phyloP scores from a whole-genome alignment of 257 asterid genomes.

The Paraleonurus japonicus region DNA sequence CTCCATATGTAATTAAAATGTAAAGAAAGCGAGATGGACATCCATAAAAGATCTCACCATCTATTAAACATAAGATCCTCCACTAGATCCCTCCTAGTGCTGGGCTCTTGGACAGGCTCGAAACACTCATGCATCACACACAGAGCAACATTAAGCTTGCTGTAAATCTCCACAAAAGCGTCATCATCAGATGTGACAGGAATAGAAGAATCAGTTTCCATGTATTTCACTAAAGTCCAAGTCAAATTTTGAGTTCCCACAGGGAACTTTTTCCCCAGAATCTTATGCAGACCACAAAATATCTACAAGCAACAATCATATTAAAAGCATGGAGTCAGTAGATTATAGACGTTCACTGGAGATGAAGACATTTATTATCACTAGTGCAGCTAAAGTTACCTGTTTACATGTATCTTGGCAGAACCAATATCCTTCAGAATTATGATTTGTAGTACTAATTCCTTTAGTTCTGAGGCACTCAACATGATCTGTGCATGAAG shows the following conservation, averaged over 20 bases:
- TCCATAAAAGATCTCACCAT: constrained; percentile 45
- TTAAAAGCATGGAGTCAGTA: not conserved
- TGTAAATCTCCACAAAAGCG: constrained; percentile 43
- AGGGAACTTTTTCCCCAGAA: constrained; percentile 59
- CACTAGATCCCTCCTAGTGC: constrained; percentile 69
- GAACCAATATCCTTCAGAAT: constrained; percentile 59
- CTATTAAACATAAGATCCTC: constrained; percentile 80
- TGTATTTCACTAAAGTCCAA: constrained; percentile 70
- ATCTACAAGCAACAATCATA: constrained; percentile 48
- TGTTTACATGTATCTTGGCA: constrained; percentile 62
- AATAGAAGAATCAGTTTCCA: constrained; percentile 33
- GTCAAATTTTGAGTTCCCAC: constrained; percentile 53
- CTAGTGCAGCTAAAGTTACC: constrained; percentile 40
- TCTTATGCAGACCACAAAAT: constrained; percentile 48
- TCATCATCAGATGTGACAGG: constrained; percentile 37
- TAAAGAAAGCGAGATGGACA: not conserved
- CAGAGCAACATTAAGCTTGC: constrained; percentile 77
- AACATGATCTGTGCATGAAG: constrained; percentile 55
- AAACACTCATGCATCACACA: constrained; percentile 89
- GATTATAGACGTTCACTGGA: not conserved
- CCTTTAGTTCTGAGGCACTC: constrained; percentile 56
- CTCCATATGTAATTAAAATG: not conserved
- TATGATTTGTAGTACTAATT: constrained; percentile 10
- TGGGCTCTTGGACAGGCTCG: constrained; percentile 73
- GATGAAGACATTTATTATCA: not conserved